Percentiles rank a stretch among this genome's conserved stretches.
Conservation (phyloP, 495 filamentous ascomycete genomes). For the Lepraria neglecta region DNA sequence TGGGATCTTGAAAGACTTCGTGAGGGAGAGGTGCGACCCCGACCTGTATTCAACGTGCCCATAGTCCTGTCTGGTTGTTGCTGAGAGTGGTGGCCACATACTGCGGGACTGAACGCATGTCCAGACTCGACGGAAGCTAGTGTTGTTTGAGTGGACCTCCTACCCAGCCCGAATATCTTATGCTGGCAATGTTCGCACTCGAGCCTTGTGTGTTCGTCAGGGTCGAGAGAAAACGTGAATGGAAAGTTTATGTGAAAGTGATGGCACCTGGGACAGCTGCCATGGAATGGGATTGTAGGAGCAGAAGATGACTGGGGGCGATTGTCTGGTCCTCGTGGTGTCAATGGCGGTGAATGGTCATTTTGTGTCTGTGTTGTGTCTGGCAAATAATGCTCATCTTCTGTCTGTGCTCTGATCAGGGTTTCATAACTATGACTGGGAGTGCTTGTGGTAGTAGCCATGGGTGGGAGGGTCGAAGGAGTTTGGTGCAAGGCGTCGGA, state of each 20-base stretch:
- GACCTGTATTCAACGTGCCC: neutral
- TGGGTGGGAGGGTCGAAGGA: no score
- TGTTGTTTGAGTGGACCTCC: constrained; percentile 14
- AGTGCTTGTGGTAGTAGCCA: no score
- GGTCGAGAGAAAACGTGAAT: constrained; percentile 1
- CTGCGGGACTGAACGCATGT: neutral
- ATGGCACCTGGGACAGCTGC: constrained; percentile 19
- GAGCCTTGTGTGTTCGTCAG: constrained; percentile 8
- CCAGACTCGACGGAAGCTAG: constrained; percentile 17
- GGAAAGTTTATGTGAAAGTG: constrained; percentile 16
- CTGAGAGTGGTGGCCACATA: neutral
- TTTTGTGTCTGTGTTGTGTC: neutral
- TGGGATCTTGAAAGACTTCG: no score
- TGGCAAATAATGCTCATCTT: no score
- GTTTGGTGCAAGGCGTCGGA: no score
- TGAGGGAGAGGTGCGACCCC: no score
- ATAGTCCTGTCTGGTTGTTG: no score
- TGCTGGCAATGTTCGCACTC: constrained; percentile 12
- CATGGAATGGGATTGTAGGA: constrained; percentile 8
- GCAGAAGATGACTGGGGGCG: no score
- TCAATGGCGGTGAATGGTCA: no score
- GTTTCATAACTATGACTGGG: no score
- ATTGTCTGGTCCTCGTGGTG: no score
- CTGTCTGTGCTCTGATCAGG: no score
- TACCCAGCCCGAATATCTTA: constrained; percentile 19